Conservation (phyloP, 2,329 filamentous ascomycete genomes). For the Trichoderma pleuroti region DNA sequence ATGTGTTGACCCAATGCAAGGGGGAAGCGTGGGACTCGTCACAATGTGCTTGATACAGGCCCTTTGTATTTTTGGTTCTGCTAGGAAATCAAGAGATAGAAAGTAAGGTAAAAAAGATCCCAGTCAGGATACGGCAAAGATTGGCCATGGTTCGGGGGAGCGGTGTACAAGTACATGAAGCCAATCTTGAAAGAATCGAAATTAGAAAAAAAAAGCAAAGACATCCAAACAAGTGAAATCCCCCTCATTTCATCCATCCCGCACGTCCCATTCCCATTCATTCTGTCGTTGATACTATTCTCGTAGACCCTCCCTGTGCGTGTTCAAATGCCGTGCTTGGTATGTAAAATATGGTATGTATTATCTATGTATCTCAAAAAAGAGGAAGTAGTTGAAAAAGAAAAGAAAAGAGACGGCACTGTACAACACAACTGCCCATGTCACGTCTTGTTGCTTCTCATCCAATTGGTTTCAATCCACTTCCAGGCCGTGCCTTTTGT, state of each 20-base stretch:
- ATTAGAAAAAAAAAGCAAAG: background rate
- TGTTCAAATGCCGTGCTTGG: background rate
- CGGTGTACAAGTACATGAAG: background rate
- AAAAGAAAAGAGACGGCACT: background rate
- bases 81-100: background rate
- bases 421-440: background rate
- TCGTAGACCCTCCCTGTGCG: background rate
- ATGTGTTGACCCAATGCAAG: background rate
- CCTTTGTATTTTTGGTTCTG: background rate
- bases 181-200: background rate
- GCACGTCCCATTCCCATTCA: background rate
- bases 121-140: background rate
- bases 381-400: background rate
- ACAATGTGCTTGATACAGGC: background rate
- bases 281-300: background rate
- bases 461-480: background rate
- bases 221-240: background rate
- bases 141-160: background rate
- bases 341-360: conserved; percentile 15
- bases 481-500: background rate
- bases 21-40: background rate
- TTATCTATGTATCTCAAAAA: conserved; percentile 10
- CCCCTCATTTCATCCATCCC: background rate
- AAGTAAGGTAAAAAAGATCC: background rate
- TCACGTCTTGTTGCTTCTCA: background rate